Conservation (phyloP, 192 early-diverging fungal genomes). For the Spinellus fusiger region DNA sequence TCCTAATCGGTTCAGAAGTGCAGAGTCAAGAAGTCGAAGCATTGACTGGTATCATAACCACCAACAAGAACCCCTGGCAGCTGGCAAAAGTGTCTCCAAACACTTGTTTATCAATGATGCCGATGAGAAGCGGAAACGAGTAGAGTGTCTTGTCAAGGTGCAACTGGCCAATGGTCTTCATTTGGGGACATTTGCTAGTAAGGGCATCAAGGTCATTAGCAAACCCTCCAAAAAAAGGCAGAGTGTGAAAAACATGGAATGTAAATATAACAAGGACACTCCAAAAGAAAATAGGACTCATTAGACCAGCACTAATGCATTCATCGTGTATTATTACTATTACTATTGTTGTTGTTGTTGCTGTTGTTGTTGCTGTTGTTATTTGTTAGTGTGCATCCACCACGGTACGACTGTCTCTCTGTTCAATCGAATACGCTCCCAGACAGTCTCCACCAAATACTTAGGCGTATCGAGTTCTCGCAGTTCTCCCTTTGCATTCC, state of each 20-base stretch:
- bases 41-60: conserved; percentile 20
- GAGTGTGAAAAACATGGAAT: conserved; percentile 75
- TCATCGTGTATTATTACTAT: background rate
- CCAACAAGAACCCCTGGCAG: conserved; percentile 25
- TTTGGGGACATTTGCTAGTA: conserved; percentile 66
- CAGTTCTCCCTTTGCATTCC: conserved; percentile 21
- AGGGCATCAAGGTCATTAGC: conserved; percentile 83
- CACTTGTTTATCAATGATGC: conserved; percentile 82
- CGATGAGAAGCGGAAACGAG: conserved; percentile 78
- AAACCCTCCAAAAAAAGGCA: conserved; percentile 91
- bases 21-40: conserved; percentile 16
- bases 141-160: conserved; percentile 67
- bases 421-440: conserved; percentile 85
- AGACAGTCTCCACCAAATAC: conserved; percentile 87
- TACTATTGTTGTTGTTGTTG: background rate
- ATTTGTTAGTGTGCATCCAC: conserved; percentile 67
- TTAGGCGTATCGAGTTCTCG: conserved; percentile 51
- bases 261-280: conserved; percentile 27
- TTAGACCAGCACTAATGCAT: background rate
- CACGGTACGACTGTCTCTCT: conserved; percentile 82
- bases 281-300: conserved; percentile 1
- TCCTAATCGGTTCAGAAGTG: conserved; percentile 10
- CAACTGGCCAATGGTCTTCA: conserved; percentile 55
- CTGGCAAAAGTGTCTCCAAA: conserved; percentile 73
- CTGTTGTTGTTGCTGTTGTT: background rate